A percentile compares a stretch with the other conserved stretches of the same genome.
These are phyloP conservation scores for Thalassiosira mediterranea DNA, from an alignment of 352 stramenopile genomes.

Conservation along the genomic window DNA sequence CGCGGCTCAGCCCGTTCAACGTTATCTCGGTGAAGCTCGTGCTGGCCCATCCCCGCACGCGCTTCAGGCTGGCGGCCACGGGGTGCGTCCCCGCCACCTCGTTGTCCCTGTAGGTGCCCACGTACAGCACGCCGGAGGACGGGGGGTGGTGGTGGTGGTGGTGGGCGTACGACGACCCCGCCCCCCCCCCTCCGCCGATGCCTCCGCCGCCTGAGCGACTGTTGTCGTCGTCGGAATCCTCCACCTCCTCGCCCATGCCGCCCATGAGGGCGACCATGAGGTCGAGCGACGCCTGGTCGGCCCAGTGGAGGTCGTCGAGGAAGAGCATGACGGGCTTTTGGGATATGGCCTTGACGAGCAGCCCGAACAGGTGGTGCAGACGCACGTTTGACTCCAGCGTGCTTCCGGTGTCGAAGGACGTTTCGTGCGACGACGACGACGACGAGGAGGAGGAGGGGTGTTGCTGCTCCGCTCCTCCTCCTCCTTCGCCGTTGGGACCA, in stretches of 20 bases:
- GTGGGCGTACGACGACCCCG: no score
- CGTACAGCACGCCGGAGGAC: conserved; percentile 10
- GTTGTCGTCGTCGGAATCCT: no score
- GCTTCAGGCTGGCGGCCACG: not conserved
- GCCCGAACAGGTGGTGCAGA: conserved; percentile 18
- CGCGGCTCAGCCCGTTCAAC: conserved; percentile 8
- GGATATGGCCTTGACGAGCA: conserved; percentile 37
- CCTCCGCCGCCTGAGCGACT: no score
- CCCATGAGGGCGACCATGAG: conserved; percentile 20
- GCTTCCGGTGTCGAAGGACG: not conserved
- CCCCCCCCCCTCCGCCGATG: not conserved
- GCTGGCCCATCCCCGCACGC: not conserved
- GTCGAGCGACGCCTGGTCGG: conserved; percentile 12
- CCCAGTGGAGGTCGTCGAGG: conserved; percentile 37
- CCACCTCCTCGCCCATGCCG: conserved; percentile 7
- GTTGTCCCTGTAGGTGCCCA: conserved; percentile 18
- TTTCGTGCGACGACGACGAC: not conserved
- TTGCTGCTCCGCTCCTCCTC: not conserved
- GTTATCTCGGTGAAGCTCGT: conserved; percentile 13
- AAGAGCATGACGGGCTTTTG: conserved; percentile 12
- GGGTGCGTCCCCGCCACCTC: conserved; percentile 8
- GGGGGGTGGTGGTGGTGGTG: no score
- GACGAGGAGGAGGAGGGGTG: no score
- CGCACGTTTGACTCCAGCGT: conserved; percentile 3
- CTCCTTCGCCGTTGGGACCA: not conserved